phyloP scores from a whole-genome alignment of 495 filamentous ascomycete species.

The Aspergillus asperescens region DNA sequence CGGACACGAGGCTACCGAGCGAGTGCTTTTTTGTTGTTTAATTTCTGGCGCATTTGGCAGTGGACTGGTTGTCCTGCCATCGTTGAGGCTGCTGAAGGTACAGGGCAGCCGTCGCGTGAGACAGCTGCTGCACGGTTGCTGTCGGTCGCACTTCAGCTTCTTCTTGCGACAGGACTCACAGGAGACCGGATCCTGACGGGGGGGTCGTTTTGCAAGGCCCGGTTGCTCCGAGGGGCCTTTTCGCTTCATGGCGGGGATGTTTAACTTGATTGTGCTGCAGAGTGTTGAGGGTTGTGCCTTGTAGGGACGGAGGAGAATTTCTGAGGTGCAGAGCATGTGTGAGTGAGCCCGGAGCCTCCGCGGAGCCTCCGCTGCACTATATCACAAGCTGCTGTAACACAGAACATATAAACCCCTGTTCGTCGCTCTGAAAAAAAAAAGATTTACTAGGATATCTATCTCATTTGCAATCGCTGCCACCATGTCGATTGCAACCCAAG shows the following conservation, averaged over 20 bases:
- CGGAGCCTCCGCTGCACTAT: constrained; percentile 13
- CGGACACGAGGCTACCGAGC: neutral
- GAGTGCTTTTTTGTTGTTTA: no score
- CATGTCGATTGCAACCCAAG: neutral
- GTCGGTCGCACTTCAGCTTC: constrained; percentile 43
- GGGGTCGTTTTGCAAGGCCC: constrained; percentile 16
- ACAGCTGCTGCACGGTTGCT: constrained; percentile 45
- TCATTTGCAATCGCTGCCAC: constrained; percentile 1
- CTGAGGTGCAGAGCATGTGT: neutral
- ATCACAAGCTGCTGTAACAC: neutral
- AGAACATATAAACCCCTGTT: neutral
- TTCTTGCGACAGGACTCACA: constrained; percentile 43
- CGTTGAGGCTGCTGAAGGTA: neutral
- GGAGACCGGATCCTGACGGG: constrained; percentile 46
- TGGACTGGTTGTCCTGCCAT: neutral
- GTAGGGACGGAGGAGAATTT: neutral
- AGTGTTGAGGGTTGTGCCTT: neutral
- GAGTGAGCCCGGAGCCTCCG: constrained; percentile 16
- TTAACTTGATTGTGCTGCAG: constrained; percentile 10
- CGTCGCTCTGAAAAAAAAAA: no score
- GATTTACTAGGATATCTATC: no score
- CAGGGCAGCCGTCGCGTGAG: constrained; percentile 33
- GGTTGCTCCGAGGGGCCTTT: neutral
- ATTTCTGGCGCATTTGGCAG: neutral
- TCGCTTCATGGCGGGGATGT: constrained; percentile 27